These are phyloP conservation scores for Colletotrichum gigasporum DNA, from an alignment of 2,329 filamentous ascomycete species.

Conservation along the genomic window DNA sequence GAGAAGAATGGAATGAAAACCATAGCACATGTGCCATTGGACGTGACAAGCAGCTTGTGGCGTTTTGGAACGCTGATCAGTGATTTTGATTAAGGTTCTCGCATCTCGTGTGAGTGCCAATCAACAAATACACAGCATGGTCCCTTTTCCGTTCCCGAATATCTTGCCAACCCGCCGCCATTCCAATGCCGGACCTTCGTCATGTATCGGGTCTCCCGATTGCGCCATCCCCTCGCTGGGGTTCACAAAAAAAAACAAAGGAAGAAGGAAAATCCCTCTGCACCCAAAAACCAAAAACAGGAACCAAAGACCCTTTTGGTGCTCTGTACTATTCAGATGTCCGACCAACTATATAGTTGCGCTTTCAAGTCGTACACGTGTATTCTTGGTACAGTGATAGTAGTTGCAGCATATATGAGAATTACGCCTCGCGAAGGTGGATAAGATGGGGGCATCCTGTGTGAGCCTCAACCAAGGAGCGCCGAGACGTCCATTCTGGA, in stretches of 20 bases:
- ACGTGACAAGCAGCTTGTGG: no score
- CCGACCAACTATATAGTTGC: not conserved
- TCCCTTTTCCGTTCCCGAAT: not conserved
- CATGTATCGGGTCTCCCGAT: slow-evolving; percentile 17
- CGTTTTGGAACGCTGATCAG: no score
- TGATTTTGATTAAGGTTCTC: not conserved
- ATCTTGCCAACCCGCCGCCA: not conserved
- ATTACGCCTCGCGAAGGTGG: not conserved
- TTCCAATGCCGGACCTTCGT: slow-evolving; percentile 5
- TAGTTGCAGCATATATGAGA: not conserved
- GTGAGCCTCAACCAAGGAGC: slow-evolving; percentile 7
- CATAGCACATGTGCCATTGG: no score
- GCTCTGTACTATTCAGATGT: not conserved
- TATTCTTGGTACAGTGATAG: not conserved
- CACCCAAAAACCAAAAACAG: not conserved
- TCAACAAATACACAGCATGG: not conserved
- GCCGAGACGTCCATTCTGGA: slow-evolving; percentile 28
- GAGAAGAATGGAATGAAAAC: no score
- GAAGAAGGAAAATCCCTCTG: no score
- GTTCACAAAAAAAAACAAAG: not conserved
- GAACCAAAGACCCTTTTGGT: not conserved
- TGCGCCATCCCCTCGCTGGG: slow-evolving; percentile 28
- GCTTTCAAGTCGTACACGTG: not conserved
- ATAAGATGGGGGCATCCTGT: not conserved
- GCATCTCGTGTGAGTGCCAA: not conserved